phyloP scores from a whole-genome alignment of 306 rosid genomes.

The Rosa persica region DNA sequence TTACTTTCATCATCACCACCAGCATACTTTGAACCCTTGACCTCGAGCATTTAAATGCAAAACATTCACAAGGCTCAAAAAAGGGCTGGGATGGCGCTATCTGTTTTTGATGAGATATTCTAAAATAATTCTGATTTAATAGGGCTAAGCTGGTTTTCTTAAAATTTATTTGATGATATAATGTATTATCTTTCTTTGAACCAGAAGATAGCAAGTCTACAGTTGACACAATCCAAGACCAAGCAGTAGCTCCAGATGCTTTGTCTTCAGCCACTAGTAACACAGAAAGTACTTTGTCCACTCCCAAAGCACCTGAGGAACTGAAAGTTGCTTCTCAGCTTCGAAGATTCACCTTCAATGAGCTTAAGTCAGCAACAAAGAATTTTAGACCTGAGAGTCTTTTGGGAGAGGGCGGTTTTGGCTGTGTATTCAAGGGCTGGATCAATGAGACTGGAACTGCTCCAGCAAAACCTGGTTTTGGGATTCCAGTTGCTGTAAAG shows the following conservation, averaged over 20 bases:
- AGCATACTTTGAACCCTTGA: background rate
- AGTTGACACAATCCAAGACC: conserved; percentile 25
- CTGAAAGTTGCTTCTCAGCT: conserved; percentile 45
- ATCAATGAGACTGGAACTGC: conserved; percentile 26
- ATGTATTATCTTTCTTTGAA: conserved; percentile 9
- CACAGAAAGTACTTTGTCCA: conserved; percentile 36
- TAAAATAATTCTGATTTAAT: background rate
- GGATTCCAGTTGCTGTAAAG: conserved; percentile 64
- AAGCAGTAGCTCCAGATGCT: conserved; percentile 23
- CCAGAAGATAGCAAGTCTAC: conserved; percentile 37
- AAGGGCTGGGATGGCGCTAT: background rate
- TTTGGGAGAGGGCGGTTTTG: conserved; percentile 64
- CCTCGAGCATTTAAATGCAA: background rate
- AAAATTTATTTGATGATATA: conserved; percentile 3
- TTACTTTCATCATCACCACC: background rate
- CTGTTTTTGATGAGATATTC: background rate
- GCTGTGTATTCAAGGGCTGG: conserved; percentile 65
- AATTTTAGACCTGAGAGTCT: conserved; percentile 42
- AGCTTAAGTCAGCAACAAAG: conserved; percentile 49
- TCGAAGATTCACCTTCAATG: conserved; percentile 37
- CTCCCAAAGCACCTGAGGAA: conserved; percentile 34
- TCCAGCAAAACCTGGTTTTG: conserved; percentile 37
- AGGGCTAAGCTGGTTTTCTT: conserved; percentile 7
- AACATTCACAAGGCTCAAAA: background rate
- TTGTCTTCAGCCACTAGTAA: conserved; percentile 36